These are phyloP conservation scores for Lactifluus echinatus DNA, from an alignment of 768 basidiomycete genomes.

Conservation along the genomic window DNA sequence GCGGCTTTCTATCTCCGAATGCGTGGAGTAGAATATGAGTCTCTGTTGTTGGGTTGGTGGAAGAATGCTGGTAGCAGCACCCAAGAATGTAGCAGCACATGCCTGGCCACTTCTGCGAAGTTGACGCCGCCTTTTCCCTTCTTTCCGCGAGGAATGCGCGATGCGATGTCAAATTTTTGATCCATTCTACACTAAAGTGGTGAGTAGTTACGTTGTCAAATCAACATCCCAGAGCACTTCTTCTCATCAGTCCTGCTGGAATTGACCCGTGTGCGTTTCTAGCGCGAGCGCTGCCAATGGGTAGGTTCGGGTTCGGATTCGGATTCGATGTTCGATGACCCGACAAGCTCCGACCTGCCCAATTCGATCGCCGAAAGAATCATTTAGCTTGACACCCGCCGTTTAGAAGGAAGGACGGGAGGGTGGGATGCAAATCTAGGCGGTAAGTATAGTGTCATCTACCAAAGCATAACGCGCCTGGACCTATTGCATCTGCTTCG, in stretches of 20 bases:
- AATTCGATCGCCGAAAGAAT: background rate
- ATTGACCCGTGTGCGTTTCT: too few relatives aligned
- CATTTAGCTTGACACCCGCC: background rate
- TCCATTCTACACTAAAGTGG: background rate
- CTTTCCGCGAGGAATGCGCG: background rate
- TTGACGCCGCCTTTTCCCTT: background rate
- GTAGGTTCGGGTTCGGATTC: background rate
- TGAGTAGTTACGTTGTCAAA: background rate
- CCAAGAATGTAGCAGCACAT: background rate
- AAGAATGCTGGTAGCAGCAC: background rate
- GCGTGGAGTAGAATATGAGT: background rate
- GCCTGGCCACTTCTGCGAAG: background rate
- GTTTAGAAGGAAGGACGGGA: too few relatives aligned
- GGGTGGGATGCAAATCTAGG: background rate
- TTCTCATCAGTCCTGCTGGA: background rate
- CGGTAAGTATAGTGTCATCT: too few relatives aligned
- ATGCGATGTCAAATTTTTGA: background rate
- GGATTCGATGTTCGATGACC: background rate
- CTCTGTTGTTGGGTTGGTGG: background rate
- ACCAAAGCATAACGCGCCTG: background rate
- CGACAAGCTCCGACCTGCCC: background rate
- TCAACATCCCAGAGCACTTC: background rate
- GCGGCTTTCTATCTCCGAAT: background rate
- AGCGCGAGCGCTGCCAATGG: too few relatives aligned
- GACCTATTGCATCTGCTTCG: background rate